Evolutionary conservation across 768 basidiomycete genomes (phyloP).

Genomic region (Podaxis sp.): DNA sequence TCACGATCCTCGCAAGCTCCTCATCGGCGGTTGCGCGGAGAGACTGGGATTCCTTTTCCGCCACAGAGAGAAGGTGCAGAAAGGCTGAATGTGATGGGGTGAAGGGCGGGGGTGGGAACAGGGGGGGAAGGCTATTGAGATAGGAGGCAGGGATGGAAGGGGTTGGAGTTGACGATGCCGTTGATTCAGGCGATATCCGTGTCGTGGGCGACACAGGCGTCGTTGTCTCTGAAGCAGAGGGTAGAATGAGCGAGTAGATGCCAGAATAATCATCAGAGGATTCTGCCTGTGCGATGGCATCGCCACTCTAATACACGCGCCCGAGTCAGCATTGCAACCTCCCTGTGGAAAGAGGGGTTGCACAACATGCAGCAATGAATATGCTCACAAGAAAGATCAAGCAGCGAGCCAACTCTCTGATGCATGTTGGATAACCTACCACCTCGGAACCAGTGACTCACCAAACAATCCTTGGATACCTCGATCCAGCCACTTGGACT

Average conservation of each 20-base stretch:
- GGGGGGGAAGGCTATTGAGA: conserved; percentile 54
- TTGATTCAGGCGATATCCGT: conserved; percentile 22
- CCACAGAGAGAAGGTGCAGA: conserved; percentile 58
- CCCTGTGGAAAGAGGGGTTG: conserved; percentile 3
- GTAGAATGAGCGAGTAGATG: conserved; percentile 46
- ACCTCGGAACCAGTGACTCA: conserved; percentile 40
- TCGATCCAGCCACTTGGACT: conserved; percentile 74
- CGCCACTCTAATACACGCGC: conserved; percentile 34
- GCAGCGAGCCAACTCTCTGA: conserved; percentile 10
- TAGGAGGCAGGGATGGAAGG: conserved; percentile 32
- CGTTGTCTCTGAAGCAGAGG: conserved; percentile 29
- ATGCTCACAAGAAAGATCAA: conserved; percentile 3
- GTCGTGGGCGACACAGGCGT: conserved; percentile 27
- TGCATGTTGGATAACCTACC: conserved; percentile 14
- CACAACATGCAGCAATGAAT: conserved; percentile 16
- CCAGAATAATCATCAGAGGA: conserved; percentile 41
- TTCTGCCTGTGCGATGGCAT: conserved; percentile 33
- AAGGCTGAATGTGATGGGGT: conserved; percentile 75
- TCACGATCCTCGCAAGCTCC: conserved; percentile 51
- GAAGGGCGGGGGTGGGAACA: conserved; percentile 78
- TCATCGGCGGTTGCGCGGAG: conserved; percentile 59
- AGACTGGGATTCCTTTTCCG: conserved; percentile 51
- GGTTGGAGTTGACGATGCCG: conserved; percentile 27
- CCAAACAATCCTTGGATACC: conserved; percentile 62
- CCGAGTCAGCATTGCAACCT: conserved; percentile 18